Evolutionary conservation across 257 asterid species (phyloP), one percentile per base, ranked within the genome.

Genomic region (Nemophila menziesii): DNA sequence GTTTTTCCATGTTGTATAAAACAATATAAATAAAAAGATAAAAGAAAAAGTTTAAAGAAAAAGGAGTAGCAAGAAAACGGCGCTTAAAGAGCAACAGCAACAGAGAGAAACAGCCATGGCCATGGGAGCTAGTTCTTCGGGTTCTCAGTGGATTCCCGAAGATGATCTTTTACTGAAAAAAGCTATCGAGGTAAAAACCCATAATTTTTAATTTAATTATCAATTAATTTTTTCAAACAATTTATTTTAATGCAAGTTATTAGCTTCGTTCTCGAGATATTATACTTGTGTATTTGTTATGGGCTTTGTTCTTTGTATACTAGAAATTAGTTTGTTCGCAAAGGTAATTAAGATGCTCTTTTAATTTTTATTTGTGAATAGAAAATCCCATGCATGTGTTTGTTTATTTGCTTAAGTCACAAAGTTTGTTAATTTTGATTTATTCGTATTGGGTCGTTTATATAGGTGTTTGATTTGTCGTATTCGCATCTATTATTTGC

Each of bases 101-200:
- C 8, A 33, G 51, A 60, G 65, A 55, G 54, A 58, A n/a, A 75
- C 63, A 54, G 64, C 39, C 52, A 63, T 79, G 95, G 64, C 39
- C 52, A 63, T 79, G 95, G 93, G 79, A 60, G 81, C 77, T 49
- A 43, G 70, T 55, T 73, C 77, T 50, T 73, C 80, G 26, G 55
- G 58, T 19, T 49, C 55, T 22, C 69, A 46, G 43, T 80, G 85
- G 92, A 50, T 49, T 55, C 78, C 92, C 0, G 63, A 64, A 47
- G 93, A 80, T 61, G 87, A 80, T 54, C 46, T 77, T 22, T 36
- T 80, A 64, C 92, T 85, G 12, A 78, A 50, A 48, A 67, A 65
- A 60, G 73, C 93, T 61, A 57, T 75, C 16, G 87, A 85, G 95
- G 95, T 85, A 59, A 37, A 51, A n/a, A 21, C 48, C 15, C 12